Conservation (phyloP, 192 early-diverging fungal species). For the Phycomyces nitens region DNA sequence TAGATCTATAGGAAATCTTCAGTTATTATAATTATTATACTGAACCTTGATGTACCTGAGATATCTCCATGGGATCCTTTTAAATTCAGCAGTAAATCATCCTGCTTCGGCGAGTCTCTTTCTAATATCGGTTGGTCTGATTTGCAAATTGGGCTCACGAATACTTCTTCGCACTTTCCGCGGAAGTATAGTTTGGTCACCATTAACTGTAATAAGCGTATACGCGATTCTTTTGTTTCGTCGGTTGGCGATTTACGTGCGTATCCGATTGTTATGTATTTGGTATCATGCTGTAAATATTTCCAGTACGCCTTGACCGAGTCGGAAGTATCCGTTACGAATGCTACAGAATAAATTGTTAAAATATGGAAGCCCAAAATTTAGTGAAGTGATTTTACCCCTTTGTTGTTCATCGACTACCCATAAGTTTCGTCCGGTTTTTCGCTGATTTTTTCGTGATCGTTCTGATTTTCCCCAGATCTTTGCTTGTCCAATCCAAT, state of each 20-base stretch:
- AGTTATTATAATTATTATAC: slow-evolving; percentile 8
- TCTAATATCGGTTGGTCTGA: slow-evolving; percentile 7
- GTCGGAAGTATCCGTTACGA: slow-evolving; percentile 6
- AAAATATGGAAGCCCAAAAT: slow-evolving; percentile 6
- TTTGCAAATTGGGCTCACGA: slow-evolving; percentile 11
- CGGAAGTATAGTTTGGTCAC: slow-evolving; percentile 7
- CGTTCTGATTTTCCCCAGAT: slow-evolving; percentile 9
- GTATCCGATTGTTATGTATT: slow-evolving; percentile 9
- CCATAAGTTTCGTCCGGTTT: slow-evolving; percentile 6
- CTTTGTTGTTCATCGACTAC: slow-evolving; percentile 2
- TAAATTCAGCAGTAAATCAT: slow-evolving; percentile 9
- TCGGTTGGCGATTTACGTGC: slow-evolving; percentile 9
- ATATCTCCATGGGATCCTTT: slow-evolving; percentile 9
- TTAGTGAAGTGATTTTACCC: slow-evolving; percentile 11
- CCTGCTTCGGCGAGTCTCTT: slow-evolving; percentile 9
- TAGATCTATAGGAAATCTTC: slow-evolving; percentile 3
- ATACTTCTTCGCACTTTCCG: slow-evolving; percentile 8
- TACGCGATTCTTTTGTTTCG: slow-evolving; percentile 8
- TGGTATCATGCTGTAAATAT: slow-evolving; percentile 9
- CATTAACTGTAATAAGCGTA: slow-evolving; percentile 10
- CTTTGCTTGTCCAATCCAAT: slow-evolving; percentile 6
- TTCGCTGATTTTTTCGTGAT: slow-evolving; percentile 6
- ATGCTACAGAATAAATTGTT: slow-evolving; percentile 9
- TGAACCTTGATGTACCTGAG: slow-evolving; percentile 9
- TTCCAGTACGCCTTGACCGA: slow-evolving; percentile 6